phyloP scores from a whole-genome alignment of 1,284 basidiomycete species.

The Tilletiopsis washingtonensis region DNA sequence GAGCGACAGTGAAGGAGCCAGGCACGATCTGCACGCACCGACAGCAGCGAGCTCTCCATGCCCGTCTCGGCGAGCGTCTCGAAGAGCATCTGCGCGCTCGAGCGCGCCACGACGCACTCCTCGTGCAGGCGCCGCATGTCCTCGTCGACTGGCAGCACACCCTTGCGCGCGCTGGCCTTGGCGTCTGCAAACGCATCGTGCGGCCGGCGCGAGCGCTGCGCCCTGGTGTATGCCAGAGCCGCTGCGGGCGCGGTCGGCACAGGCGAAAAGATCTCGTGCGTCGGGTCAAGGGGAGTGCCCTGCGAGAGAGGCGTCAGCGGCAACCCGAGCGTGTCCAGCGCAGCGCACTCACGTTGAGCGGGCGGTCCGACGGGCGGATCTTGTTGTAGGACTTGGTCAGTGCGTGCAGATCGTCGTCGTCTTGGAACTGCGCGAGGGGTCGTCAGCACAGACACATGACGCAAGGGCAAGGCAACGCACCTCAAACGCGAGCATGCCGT shows the following conservation, averaged over 20 bases:
- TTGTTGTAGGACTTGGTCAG: conserved; percentile 40
- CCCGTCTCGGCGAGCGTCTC: conserved; percentile 17
- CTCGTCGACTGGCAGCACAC: conserved; percentile 11
- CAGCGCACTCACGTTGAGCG: conserved; percentile 24
- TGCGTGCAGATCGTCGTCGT: conserved; percentile 19
- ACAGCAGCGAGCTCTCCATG: conserved; percentile 2
- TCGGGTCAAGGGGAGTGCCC: background rate
- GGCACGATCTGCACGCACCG: conserved; percentile 18
- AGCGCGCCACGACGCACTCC: conserved; percentile 28
- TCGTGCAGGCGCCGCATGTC: conserved; percentile 30
- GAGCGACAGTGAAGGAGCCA: conserved; percentile 7
- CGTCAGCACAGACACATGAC: background rate
- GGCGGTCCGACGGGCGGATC: conserved; percentile 23
- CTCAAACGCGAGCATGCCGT: conserved; percentile 30
- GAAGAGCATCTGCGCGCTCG: conserved; percentile 21
- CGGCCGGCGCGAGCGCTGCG: background rate
- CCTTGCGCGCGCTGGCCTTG: background rate
- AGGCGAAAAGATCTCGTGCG: background rate
- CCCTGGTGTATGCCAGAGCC: too few species aligned
- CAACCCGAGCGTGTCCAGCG: too few species aligned
- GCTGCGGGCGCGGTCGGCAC: too few species aligned
- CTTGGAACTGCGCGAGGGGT: conserved; percentile 13
- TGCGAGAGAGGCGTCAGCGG: background rate
- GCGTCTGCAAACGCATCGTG: background rate
- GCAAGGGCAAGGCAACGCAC: background rate